Conservation (phyloP, 345 rosid species). For the Sonneratia alba region DNA sequence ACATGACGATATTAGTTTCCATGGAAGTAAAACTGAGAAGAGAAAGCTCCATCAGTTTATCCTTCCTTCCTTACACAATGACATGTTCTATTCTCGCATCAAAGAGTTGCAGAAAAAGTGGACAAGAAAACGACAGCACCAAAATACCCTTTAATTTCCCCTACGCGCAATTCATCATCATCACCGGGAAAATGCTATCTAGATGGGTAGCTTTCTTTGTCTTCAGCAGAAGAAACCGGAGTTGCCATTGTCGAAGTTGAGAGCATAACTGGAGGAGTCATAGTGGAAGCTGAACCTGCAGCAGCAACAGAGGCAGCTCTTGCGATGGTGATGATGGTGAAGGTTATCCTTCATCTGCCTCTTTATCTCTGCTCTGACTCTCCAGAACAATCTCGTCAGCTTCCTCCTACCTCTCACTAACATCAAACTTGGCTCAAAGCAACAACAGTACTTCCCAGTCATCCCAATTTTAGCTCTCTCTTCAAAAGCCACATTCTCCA, state of each 20-base stretch:
- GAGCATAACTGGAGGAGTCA: conserved; percentile 72
- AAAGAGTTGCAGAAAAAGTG: no score
- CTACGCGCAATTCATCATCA: no score
- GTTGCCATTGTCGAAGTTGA: conserved; percentile 71
- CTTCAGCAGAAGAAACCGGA: conserved; percentile 45
- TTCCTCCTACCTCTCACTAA: conserved; percentile 31
- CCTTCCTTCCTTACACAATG: no score
- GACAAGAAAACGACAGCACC: no score
- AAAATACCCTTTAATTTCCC: no score
- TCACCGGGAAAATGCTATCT: no score
- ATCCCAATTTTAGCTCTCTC: conserved; percentile 6
- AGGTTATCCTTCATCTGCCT: conserved; percentile 17
- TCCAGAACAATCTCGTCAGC: conserved; percentile 54
- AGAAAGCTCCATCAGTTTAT: no score
- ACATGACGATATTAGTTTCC: no score
- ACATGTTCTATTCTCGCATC: background rate
- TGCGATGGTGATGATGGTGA: background rate
- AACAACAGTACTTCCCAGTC: background rate
- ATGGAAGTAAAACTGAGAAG: no score
- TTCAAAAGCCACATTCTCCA: background rate
- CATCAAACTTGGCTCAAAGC: background rate
- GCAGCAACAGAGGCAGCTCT: conserved; percentile 28
- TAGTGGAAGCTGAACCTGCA: conserved; percentile 46
- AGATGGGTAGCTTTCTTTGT: background rate
- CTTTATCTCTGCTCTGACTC: conserved; percentile 41